A percentile compares a stretch with the other conserved stretches of the same genome.
Conservation (phyloP, 2,329 filamentous ascomycete species). For the Boeremia exigua region DNA sequence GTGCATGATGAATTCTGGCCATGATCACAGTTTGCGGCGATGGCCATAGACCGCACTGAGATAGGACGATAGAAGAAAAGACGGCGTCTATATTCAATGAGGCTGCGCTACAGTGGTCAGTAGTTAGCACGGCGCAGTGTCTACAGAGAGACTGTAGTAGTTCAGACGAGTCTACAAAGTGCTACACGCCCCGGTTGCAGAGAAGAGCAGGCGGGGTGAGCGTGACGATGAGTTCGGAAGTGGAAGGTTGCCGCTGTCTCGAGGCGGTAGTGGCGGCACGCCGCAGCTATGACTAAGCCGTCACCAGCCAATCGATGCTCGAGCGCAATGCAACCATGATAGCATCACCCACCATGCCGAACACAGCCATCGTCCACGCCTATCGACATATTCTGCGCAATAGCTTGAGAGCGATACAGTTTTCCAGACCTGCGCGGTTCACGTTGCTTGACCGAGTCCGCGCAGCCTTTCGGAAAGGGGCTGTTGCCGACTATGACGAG, state of each 20-base stretch:
- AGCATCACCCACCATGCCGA: conserved; percentile 33
- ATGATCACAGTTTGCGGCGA: conserved; percentile 22
- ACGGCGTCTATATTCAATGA: conserved; percentile 13
- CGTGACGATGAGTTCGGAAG: conserved; percentile 12
- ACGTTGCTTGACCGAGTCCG: conserved; percentile 61
- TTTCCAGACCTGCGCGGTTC: conserved; percentile 71
- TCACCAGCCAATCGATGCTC: conserved; percentile 9
- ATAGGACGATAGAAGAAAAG: conserved; percentile 4
- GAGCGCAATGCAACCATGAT: conserved; percentile 8
- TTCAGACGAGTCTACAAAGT: conserved; percentile 22
- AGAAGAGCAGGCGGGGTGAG: conserved; percentile 27
- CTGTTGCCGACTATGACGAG: conserved; percentile 40
- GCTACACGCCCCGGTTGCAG: conserved; percentile 31
- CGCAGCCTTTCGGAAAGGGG: conserved; percentile 47
- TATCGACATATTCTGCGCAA: conserved; percentile 74
- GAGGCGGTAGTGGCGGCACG: conserved; percentile 1
- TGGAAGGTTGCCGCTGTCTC: conserved; percentile 5
- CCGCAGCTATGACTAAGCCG: conserved; percentile 5
- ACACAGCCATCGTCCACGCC: conserved; percentile 62
- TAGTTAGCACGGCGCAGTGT: conserved; percentile 24
- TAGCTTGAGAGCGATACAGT: conserved; percentile 73
- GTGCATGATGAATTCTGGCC: conserved; percentile 36
- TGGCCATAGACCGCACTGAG: conserved; percentile 22
- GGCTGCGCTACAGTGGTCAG: conserved; percentile 19
- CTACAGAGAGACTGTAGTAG: conserved; percentile 17